A percentile compares a stretch with the other conserved stretches of the same genome.
These are phyloP conservation scores for Kalmanozyma brasiliensis DNA, from an alignment of 1,284 basidiomycete species.

Conservation along the genomic window DNA sequence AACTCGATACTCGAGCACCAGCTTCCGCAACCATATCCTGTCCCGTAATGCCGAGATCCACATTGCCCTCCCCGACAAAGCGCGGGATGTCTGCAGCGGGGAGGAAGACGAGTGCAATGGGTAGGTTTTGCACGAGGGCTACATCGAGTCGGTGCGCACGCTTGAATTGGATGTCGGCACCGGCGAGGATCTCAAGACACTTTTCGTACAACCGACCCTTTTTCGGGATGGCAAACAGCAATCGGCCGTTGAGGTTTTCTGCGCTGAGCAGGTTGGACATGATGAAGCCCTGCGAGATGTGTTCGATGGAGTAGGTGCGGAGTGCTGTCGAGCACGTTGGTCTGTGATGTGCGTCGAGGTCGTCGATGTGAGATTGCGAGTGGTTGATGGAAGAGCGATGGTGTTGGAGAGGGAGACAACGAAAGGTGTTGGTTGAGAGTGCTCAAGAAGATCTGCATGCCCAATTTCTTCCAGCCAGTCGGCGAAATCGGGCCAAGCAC, in stretches of 20 bases:
- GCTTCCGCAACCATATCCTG: constrained; percentile 97
- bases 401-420: background rate
- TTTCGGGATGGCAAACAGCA: constrained; percentile 96
- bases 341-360: background rate
- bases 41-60: constrained; percentile 89
- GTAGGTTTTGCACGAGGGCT: constrained; percentile 88
- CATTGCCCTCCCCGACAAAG: constrained; percentile 96
- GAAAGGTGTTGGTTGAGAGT: constrained; percentile 3
- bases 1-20: constrained; percentile 71
- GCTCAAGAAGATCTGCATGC: constrained; percentile 28
- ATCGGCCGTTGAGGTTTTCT: constrained; percentile 73
- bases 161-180: constrained; percentile 96
- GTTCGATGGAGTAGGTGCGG: too few relatives aligned
- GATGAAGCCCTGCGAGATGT: background rate
- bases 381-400: too few relatives aligned
- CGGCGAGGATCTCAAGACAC: constrained; percentile 80
- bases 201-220: constrained; percentile 94
- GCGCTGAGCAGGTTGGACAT: constrained; percentile 63
- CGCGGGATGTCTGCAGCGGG: constrained; percentile 97
- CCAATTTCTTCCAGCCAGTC: too few relatives aligned
- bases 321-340: too few relatives aligned
- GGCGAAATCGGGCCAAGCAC: too few relatives aligned
- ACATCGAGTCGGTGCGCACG: constrained; percentile 89
- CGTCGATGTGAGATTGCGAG: background rate
- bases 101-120: constrained; percentile 95